Evolutionary conservation across 179 eudicot genomes (phyloP).

Genomic region (Heliamphora pulchella): DNA sequence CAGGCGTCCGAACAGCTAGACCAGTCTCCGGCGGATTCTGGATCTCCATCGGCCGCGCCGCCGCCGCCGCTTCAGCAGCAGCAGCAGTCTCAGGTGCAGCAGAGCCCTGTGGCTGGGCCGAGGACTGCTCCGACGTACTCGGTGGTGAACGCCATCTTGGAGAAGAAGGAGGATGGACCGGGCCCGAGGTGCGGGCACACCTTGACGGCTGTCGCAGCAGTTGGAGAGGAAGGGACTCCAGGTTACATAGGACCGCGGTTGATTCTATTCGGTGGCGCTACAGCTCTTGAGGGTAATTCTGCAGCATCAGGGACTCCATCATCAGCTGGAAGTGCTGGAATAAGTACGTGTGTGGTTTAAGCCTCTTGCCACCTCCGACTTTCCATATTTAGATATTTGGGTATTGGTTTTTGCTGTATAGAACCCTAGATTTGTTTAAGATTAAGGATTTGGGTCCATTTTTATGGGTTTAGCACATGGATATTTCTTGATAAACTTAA

Average conservation of each 20-base stretch:
- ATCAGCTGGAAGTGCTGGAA: conserved; percentile 97
- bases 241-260: conserved; percentile 80
- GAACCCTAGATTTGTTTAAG: conserved; percentile 9
- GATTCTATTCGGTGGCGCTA: conserved; percentile 93
- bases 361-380: not conserved
- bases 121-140: conserved; percentile 76
- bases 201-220: conserved; percentile 78
- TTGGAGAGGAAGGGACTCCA: conserved; percentile 71
- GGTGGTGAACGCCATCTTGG: conserved; percentile 77
- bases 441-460: not conserved
- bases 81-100: conserved; percentile 17
- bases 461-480: not conserved
- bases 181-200: conserved; percentile 97
- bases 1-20: conserved; percentile 18
- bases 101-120: conserved; percentile 55
- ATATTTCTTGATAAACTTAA: not conserved
- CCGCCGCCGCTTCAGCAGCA: conserved; percentile 19
- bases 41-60: conserved; percentile 18
- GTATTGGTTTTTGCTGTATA: not conserved
- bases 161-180: conserved; percentile 88
- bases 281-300: conserved; percentile 93
- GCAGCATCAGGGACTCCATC: conserved; percentile 83
- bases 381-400: too few species aligned
- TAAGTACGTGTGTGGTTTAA: conserved; percentile 43
- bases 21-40: conserved; percentile 11